Evolutionary conservation across 2,329 filamentous ascomycete genomes (phyloP).

Genomic region (Aspergillus awamori): DNA sequence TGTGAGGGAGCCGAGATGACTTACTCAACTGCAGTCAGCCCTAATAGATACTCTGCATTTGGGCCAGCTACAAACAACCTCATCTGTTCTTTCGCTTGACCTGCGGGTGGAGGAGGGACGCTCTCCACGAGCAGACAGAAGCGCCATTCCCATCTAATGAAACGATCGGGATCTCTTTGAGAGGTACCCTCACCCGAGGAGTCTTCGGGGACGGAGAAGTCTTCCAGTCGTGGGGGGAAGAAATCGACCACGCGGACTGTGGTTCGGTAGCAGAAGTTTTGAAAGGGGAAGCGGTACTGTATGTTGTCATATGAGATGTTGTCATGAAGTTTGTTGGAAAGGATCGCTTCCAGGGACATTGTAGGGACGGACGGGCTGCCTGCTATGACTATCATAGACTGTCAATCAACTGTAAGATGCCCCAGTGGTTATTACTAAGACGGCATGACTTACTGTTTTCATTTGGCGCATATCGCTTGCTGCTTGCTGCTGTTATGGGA

Average conservation of each 20-base stretch:
- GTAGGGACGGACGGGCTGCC: slow-evolving; percentile 45
- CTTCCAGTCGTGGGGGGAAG: slow-evolving; percentile 67
- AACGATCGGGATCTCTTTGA: slow-evolving; percentile 29
- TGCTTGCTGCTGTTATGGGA: slow-evolving; percentile 24
- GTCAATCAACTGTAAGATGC: slow-evolving; percentile 3
- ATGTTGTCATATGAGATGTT: slow-evolving; percentile 50
- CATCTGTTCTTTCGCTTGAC: slow-evolving; percentile 53
- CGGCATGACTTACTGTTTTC: slow-evolving; percentile 41
- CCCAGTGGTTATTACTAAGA: neutral
- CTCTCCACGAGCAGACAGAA: slow-evolving; percentile 82
- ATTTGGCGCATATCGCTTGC: slow-evolving; percentile 43
- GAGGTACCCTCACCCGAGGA: slow-evolving; percentile 37
- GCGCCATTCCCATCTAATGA: slow-evolving; percentile 73
- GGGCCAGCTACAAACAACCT: slow-evolving; percentile 69
- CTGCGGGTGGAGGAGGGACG: slow-evolving; percentile 46
- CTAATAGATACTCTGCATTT: slow-evolving; percentile 60
- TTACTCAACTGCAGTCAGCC: slow-evolving; percentile 59
- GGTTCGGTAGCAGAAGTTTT: slow-evolving; percentile 70
- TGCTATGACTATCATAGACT: slow-evolving; percentile 49
- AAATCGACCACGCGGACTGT: slow-evolving; percentile 82
- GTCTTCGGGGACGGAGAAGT: slow-evolving; percentile 64
- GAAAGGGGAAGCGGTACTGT: slow-evolving; percentile 66
- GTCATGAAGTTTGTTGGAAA: slow-evolving; percentile 50
- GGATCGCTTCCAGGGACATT: slow-evolving; percentile 52
- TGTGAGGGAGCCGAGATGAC: slow-evolving; percentile 25